A percentile compares a stretch with the other conserved stretches of the same genome.
phyloP scores from a whole-genome alignment of 2,329 filamentous ascomycete genomes.

The Domatiomyces catenatus region DNA sequence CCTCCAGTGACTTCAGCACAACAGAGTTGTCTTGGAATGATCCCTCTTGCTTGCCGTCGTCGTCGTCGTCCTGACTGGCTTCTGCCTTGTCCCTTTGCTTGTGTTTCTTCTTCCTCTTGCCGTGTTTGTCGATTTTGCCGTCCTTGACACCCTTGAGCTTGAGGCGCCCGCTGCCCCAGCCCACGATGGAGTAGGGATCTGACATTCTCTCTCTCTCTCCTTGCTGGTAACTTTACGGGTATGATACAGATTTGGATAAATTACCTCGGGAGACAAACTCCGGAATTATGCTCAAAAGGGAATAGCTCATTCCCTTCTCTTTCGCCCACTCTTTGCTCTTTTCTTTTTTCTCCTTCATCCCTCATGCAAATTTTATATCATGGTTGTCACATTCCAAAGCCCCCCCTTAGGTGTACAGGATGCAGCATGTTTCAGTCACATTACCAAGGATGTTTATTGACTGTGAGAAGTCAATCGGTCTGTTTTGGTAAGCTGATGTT shows the following conservation, averaged over 20 bases:
- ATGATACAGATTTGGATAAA: too few relatives aligned
- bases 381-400: too few relatives aligned
- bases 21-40: constrained; percentile 13
- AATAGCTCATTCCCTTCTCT: too few relatives aligned
- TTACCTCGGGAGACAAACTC: too few relatives aligned
- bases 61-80: background rate
- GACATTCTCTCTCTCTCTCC: background rate
- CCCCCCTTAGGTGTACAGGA: background rate
- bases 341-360: too few relatives aligned
- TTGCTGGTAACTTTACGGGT: too few relatives aligned
- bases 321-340: too few relatives aligned
- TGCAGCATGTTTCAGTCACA: background rate
- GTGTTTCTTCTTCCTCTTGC: constrained; percentile 39
- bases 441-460: background rate
- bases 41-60: constrained; percentile 2
- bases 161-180: constrained; percentile 43
- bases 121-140: constrained; percentile 29
- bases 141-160: constrained; percentile 66
- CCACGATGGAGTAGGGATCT: background rate
- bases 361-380: background rate
- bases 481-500: background rate
- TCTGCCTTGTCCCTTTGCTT: constrained; percentile 19
- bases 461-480: background rate
- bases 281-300: too few relatives aligned
- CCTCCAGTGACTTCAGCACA: constrained; percentile 12